Base-by-base conservation (phyloP, 192 early-diverging fungal species). In the Funneliformis geosporum region DNA sequence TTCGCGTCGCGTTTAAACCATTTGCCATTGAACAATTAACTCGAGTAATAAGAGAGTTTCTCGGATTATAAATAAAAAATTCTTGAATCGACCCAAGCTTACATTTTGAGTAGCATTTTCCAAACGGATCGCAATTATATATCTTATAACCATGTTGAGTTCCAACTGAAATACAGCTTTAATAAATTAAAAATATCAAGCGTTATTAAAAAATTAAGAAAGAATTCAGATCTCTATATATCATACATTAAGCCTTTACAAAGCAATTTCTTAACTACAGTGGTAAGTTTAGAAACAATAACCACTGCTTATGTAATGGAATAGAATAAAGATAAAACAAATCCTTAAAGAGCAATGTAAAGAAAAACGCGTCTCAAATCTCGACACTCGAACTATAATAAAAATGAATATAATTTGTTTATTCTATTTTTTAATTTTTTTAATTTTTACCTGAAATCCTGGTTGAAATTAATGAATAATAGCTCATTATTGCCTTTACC, bases 111-210 rank as follows among this genome's bases (percentile, higher is more conserved):
- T 95, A 96, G 85, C 95, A 96, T 79, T 96, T 97, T 44, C 95
- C 96, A 84, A 96, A 97, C 21, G 97, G 98, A 83, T 97, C 96
- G 85, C 93, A 95, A 85, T 96, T 99, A 90, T 95, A 99, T 81
- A 99, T 98, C 82, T 92, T 92, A 89, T 97, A 98, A 12, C 97
- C 97, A 72, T 89, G 82, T 55, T 89, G 86, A 16, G 92, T 92
- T 3, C 95, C 95, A 11, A 96, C 95, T 73, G 96, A 95, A 28
- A 98, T 88, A 85, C 97, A 98, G 79, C 92, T 93, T 50, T 78
- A 60, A 84, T 77, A 80, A 2, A 16, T 18, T 70, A 80, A 60
- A 64, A 61, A 33, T 40, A 18, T 8, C 7, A 78, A 46, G 43
- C 66, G 33, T 42, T 46, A 21, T 46, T 50, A 28, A 27, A n/a